A percentile compares a stretch with the other conserved stretches of the same genome.
Conservation (phyloP, 2,329 filamentous ascomycete genomes). For the Ambrosiella cleistominuta region DNA sequence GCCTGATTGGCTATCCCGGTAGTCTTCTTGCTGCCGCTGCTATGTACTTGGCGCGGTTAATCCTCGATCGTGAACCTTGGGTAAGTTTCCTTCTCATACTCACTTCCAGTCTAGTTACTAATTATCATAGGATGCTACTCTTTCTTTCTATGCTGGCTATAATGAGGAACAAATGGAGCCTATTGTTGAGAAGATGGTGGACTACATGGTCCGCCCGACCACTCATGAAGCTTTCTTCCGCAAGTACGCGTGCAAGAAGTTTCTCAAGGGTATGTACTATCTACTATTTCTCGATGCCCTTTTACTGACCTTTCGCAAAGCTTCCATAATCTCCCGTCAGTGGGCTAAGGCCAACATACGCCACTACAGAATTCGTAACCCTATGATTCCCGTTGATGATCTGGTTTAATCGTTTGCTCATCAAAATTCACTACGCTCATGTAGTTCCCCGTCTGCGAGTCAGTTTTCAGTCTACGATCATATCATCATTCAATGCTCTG, state of each 20-base stretch:
- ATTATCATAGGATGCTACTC: conserved; percentile 50
- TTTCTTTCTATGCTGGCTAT: conserved; percentile 85
- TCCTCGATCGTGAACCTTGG: conserved; percentile 83
- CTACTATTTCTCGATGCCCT: not conserved
- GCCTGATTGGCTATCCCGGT: conserved; percentile 76
- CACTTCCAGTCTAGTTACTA: conserved; percentile 18
- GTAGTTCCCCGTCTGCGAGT: not conserved
- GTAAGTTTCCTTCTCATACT: conserved; percentile 30
- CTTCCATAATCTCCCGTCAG: conserved; percentile 23
- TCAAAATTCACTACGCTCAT: not conserved
- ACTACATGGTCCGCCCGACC: conserved; percentile 82
- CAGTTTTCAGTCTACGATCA: conserved; percentile 3
- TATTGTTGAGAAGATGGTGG: conserved; percentile 84
- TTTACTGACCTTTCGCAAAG: conserved; percentile 1
- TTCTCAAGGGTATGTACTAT: conserved; percentile 69
- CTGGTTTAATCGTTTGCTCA: conserved; percentile 17
- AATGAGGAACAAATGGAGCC: conserved; percentile 83
- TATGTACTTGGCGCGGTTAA: conserved; percentile 87
- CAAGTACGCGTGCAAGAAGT: conserved; percentile 99
- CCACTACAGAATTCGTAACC: conserved; percentile 36
- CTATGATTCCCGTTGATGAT: conserved; percentile 33
- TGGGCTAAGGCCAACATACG: conserved; percentile 75
- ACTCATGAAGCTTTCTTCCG: conserved; percentile 97
- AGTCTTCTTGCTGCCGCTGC: conserved; percentile 81
- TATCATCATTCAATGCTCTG: not conserved